Base-by-base conservation (phyloP, 2,329 filamentous ascomycete species). In the Scedosporium dehoogii region DNA sequence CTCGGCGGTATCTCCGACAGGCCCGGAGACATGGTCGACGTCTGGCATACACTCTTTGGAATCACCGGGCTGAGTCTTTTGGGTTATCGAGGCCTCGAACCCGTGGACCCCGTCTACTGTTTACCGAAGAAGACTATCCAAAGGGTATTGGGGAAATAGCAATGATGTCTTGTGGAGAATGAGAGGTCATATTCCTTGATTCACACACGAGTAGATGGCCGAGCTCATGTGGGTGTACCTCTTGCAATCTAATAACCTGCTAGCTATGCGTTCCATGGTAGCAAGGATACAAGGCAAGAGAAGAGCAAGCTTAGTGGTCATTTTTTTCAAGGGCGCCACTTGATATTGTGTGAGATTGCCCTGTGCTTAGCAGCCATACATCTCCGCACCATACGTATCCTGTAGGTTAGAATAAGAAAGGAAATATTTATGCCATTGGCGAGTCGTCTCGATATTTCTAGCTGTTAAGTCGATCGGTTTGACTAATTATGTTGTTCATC, bases 21-120 rank as follows among this genome's bases (percentile, higher is more conserved):
- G 65, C 93, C 94, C 9, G 92, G 90, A 27, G 87, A 99, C 70
- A 92, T 93, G 88, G 93, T 97, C 23, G 94, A 99, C 78, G 92
- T 99, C 41, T 99, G 96, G 79, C 94, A 99, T 72, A 97, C 94
- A 0, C 79, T 87, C 61, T 99, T 99, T 73, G 92, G 91, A 25
- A 76, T 97, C 66, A 90, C 92, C 21, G 94, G 94, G 2, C 76
- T 99, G 67, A 96, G 92, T 72, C 81, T 99, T 62, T 77, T 97
- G 29, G 86, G 86, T 10, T 90, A 89, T 70, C 85, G 89, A 6
- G 91, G 87, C 1, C 75, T 97, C 53, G 82, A 88, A 68, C 85
- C 88, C 64, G 88, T 99, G 60, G 90, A 99, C 73, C 90, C 94
- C 38, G 85, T 91, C 55, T 99, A 97, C 70, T 92, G 89, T 73